These are phyloP conservation scores for Bacidia gigantensis DNA, from an alignment of 495 filamentous ascomycete genomes.

Conservation along the genomic window DNA sequence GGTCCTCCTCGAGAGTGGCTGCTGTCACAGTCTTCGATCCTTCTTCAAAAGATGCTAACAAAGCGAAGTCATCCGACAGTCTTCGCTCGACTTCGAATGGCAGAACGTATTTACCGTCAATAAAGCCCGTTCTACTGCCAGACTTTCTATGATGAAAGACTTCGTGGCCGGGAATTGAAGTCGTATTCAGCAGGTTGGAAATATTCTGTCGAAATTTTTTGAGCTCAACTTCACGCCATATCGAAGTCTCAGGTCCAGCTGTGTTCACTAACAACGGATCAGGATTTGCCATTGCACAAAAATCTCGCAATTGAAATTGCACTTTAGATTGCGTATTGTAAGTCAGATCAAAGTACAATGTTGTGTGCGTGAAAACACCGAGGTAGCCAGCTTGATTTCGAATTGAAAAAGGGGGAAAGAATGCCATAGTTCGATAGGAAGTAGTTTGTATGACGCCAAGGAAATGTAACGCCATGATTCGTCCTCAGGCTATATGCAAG, in stretches of 20 bases:
- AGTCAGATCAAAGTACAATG: neutral
- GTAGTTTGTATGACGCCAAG: neutral
- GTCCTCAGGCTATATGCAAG: neutral
- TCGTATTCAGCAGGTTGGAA: conserved; percentile 1
- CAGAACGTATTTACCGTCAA: neutral
- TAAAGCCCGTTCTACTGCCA: neutral
- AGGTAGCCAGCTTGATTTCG: neutral
- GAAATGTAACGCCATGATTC: neutral
- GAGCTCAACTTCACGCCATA: conserved; percentile 10
- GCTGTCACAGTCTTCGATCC: neutral
- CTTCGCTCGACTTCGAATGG: conserved; percentile 13
- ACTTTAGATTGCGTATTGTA: neutral
- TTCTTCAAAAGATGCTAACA: conserved; percentile 10
- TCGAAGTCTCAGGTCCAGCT: conserved; percentile 7
- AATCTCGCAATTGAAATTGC: no score
- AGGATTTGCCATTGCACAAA: no score
- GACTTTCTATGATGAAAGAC: neutral
- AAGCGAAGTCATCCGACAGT: conserved; percentile 12
- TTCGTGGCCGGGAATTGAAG: conserved; percentile 3
- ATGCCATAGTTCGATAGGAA: neutral
- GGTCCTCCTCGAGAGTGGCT: conserved; percentile 9
- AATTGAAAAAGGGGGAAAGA: neutral
- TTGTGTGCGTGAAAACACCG: neutral
- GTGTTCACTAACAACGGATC: conserved; percentile 7
- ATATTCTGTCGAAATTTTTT: conserved; percentile 13